Evolutionary conservation across 164 flowering plant species (phyloP).

Genomic region (Cinnamomum chago): DNA sequence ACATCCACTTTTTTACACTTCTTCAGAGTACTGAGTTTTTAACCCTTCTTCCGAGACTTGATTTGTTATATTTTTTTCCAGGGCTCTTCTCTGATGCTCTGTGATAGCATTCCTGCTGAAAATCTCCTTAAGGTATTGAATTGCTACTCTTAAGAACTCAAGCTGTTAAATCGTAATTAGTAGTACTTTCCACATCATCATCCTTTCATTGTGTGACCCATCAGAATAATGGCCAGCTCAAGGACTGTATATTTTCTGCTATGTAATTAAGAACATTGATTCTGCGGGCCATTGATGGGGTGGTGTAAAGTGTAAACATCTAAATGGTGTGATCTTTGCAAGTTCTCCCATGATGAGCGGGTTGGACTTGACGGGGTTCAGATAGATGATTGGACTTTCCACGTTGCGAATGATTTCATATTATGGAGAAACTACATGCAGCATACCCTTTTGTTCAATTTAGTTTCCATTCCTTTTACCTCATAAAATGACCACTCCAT

Average conservation of each 20-base stretch:
- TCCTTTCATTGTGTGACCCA: neutral
- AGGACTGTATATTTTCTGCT: neutral
- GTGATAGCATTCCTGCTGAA: constrained; percentile 55
- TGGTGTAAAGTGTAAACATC: neutral
- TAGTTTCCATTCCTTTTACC: no score
- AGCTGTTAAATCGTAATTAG: neutral
- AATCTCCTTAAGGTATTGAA: constrained; percentile 90
- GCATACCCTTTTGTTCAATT: no score
- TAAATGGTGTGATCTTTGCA: neutral
- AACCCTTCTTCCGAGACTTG: neutral
- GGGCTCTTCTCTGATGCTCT: constrained; percentile 29
- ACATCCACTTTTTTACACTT: constrained; percentile 2
- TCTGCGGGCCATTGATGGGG: neutral
- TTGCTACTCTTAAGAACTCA: neutral
- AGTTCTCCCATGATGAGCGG: neutral
- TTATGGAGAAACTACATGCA: no score
- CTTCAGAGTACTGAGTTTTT: constrained; percentile 11
- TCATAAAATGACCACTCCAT: neutral
- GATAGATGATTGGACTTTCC: neutral
- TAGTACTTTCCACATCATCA: neutral
- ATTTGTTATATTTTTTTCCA: constrained; percentile 25
- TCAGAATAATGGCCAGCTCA: neutral
- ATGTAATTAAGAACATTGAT: no score
- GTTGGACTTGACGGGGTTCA: neutral
- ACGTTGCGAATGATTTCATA: no score